Evolutionary conservation across 1,284 basidiomycete species (phyloP).

Genomic region (Marasmius tenuissimus): DNA sequence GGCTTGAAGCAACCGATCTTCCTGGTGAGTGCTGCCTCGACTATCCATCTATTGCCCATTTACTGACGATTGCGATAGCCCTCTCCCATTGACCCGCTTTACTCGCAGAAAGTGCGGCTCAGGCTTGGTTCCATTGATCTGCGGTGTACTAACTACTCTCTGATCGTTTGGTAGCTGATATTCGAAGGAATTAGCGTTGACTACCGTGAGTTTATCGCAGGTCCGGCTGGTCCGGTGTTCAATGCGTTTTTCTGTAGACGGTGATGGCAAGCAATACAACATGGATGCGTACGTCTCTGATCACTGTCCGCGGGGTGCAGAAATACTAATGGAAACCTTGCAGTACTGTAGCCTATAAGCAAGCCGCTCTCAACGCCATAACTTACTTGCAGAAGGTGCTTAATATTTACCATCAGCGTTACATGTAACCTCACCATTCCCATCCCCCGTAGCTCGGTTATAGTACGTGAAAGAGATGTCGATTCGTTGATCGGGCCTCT

Average conservation of each 20-base stretch:
- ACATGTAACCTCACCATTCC: slow-evolving; percentile 1
- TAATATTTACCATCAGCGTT: background rate
- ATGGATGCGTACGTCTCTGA: slow-evolving; percentile 67
- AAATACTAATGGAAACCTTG: background rate
- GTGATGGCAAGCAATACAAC: slow-evolving; percentile 72
- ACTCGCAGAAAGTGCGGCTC: slow-evolving; percentile 59
- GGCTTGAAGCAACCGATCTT: slow-evolving; percentile 77
- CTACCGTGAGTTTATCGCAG: slow-evolving; percentile 44
- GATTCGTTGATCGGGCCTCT: background rate
- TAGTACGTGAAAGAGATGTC: slow-evolving; percentile 42
- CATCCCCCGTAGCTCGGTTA: slow-evolving; percentile 51
- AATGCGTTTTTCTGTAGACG: slow-evolving; percentile 40
- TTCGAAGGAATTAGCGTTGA: slow-evolving; percentile 79
- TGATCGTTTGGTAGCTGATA: slow-evolving; percentile 42
- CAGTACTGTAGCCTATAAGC: slow-evolving; percentile 76
- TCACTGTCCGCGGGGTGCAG: background rate
- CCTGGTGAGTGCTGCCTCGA: slow-evolving; percentile 37
- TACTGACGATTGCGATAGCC: slow-evolving; percentile 39
- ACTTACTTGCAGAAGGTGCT: slow-evolving; percentile 71
- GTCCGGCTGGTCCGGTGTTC: background rate
- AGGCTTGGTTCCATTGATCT: background rate
- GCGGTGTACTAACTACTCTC: background rate
- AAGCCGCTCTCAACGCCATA: slow-evolving; percentile 77
- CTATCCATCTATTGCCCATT: background rate
- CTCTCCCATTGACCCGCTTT: slow-evolving; percentile 73